phyloP scores from a whole-genome alignment of 1,139 yeast genomes.

The Candida sanyaensis region DNA sequence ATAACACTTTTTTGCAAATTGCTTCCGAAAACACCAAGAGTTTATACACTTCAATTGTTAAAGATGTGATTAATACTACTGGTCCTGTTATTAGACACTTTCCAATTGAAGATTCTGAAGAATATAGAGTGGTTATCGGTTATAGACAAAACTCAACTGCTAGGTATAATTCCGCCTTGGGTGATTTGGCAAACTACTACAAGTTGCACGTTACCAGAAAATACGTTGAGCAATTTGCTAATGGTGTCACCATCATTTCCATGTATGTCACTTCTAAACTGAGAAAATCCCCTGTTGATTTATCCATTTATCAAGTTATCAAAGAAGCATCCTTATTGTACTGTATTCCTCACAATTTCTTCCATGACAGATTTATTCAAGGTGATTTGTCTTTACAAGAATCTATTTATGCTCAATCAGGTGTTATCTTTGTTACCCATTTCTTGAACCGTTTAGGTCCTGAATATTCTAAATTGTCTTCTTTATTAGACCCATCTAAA shows the following conservation, averaged over 20 bases:
- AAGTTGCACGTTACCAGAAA: constrained; percentile 84
- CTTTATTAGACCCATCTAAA: constrained; percentile 62
- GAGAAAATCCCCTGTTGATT: constrained; percentile 52
- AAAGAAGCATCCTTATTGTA: constrained; percentile 92
- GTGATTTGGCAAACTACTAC: constrained; percentile 88
- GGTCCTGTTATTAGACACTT: constrained; percentile 94
- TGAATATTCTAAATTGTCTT: constrained; percentile 73
- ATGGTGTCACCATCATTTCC: constrained; percentile 85
- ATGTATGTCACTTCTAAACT: constrained; percentile 72
- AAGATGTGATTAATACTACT: constrained; percentile 69
- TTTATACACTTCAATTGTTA: constrained; percentile 72
- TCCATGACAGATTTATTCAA: constrained; percentile 70
- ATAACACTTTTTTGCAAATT: constrained; percentile 73
- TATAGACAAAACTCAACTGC: constrained; percentile 84
- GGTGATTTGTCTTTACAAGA: constrained; percentile 91
- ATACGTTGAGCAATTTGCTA: constrained; percentile 91
- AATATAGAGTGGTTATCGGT: constrained; percentile 84
- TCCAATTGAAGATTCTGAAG: constrained; percentile 77
- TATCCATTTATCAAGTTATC: constrained; percentile 86
- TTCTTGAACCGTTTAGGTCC: constrained; percentile 93
- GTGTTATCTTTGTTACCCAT: constrained; percentile 89
- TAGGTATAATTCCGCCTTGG: constrained; percentile 84
- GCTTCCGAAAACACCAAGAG: constrained; percentile 79
- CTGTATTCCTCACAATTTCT: constrained; percentile 86
- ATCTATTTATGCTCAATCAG: constrained; percentile 91